A percentile compares a stretch with the other conserved stretches of the same genome.
Conservation (phyloP, 108 stramenopile genomes). For the Skeletonema marinoi region DNA sequence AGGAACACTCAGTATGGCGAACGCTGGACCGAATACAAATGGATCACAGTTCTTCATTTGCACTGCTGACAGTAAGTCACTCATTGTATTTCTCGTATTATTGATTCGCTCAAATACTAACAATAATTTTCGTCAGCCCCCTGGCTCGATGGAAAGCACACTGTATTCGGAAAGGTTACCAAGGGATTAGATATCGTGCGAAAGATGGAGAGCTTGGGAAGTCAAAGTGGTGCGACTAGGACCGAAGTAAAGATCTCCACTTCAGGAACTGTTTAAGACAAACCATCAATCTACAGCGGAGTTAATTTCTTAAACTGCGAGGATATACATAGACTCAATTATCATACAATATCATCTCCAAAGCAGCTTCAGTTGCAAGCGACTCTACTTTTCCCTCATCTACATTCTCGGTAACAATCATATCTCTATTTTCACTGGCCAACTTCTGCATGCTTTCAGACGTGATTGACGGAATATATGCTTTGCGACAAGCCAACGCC, state of each 20-base stretch:
- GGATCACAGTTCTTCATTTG: constrained; percentile 97
- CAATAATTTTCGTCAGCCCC: constrained; percentile 37
- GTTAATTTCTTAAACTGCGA: not conserved
- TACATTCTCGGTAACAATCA: constrained; percentile 33
- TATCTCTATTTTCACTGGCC: not conserved
- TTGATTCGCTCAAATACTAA: too few species aligned
- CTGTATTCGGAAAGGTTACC: constrained; percentile 96
- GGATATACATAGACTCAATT: not conserved
- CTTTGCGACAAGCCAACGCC: constrained; percentile 73
- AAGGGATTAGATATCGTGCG: constrained; percentile 90
- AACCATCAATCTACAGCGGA: not conserved
- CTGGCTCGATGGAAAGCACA: constrained; percentile 97
- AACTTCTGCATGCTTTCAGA: constrained; percentile 54
- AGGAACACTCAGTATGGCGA: constrained; percentile 74
- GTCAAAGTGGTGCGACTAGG: constrained; percentile 59
- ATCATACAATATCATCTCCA: constrained; percentile 21
- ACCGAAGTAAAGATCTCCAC: constrained; percentile 76
- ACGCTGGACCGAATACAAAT: constrained; percentile 92
- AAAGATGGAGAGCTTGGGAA: constrained; percentile 85
- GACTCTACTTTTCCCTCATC: constrained; percentile 26
- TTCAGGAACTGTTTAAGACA: constrained; percentile 65
- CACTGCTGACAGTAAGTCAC: constrained; percentile 66
- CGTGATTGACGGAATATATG: constrained; percentile 65
- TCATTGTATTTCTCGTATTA: too few species aligned
- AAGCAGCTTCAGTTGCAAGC: constrained; percentile 42